Evolutionary conservation across 2,329 filamentous ascomycete genomes (phyloP), one percentile per base, ranked within the genome.

Genomic region (Blumeriella jaapii): DNA sequence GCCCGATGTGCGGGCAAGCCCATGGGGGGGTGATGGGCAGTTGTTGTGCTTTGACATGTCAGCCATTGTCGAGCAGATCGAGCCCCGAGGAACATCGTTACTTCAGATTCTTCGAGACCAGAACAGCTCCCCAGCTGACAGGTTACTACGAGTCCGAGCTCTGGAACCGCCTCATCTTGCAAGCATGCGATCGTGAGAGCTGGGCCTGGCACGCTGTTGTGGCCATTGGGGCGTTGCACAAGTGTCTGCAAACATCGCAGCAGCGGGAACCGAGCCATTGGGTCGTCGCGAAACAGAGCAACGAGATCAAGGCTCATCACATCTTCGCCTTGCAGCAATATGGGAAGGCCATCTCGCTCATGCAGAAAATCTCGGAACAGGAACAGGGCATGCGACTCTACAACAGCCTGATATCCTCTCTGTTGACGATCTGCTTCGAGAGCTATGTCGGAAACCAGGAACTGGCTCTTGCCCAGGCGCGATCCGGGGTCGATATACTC

Each of bases 391-490:
- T 26, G 9, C 22, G 24, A 16, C 32, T 38, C 9, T 30, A 32
- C 2, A 27, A 31, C 14, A 34, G 24, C 1, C 31, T 41, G 7
- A 34, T 41, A 2, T 38, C 39, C 2, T 41, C 34, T 2, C 39
- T 41, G 6, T 15, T 41, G 5, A 41, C 30, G 5, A 38, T 31
- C 6, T 41, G 39, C 20, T 41, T 41, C 16, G 39, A 42, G 16
- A 39, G 26, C 19, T 42, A 34, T 15, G 22, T 39, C 2, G 40
- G 40, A 3, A 39, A 42, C 13, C 32, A 42, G 22, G 29, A 42
- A 27, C 8, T 14, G 5, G 40, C 40, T 2, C 23, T 42, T 7
- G 19, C 13, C 1, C 40, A 42, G 29, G 33, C 37, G 3, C 17
- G 33, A 27, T 10, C 30, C 9, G 40, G 32, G 3, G 16, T 42